Evolutionary conservation across 2,329 filamentous ascomycete genomes (phyloP), one percentile per base, ranked within the genome.

Genomic region (Epichloe glyceriae): DNA sequence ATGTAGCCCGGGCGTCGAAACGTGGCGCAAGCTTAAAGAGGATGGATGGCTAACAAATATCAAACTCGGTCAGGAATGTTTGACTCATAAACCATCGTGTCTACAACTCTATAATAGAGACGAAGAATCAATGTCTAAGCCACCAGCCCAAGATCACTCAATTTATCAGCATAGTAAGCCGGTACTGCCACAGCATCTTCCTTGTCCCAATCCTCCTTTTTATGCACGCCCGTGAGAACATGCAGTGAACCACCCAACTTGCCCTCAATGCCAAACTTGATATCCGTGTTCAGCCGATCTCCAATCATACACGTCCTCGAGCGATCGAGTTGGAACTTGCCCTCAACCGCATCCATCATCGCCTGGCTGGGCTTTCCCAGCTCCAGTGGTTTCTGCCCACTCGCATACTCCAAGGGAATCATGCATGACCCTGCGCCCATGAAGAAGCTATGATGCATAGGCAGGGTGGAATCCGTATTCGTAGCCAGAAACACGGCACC

Each of bases 281-380:
- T 97, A 68, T 98, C 93, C 0, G 93, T 98, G 66, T 97, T 87
- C 56, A 95, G 73, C 33, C 93, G 78, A 67, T 98, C 93, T 6
- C 93, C 93, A 42, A 98, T 79, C 93, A 98, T 98, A 69, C 93
- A 97, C 1, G 93, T 87, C 58, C 82, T 82, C 53, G 76, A 79
- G 38, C 90, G 79, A 65, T 97, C 83, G 50, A 98, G 85, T 58
- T 86, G 77, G 67, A 97, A 96, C 68, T 95, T 95, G 52, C 91
- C 91, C 73, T 97, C 91, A 52, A 98, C 86, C 3, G 93, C 89
- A 66, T 97, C 91, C 91, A 98, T 95, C 93, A 98, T 98, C 4
- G 91, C 91, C 72, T 95, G 89, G 64, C 88, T 95, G 3, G 93
- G 93, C 71, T 98, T 98, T 0, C 93, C 93, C 40, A 97, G 71